Conservation (phyloP, 73 alveolate species). For the Blepharisma stoltei region DNA sequence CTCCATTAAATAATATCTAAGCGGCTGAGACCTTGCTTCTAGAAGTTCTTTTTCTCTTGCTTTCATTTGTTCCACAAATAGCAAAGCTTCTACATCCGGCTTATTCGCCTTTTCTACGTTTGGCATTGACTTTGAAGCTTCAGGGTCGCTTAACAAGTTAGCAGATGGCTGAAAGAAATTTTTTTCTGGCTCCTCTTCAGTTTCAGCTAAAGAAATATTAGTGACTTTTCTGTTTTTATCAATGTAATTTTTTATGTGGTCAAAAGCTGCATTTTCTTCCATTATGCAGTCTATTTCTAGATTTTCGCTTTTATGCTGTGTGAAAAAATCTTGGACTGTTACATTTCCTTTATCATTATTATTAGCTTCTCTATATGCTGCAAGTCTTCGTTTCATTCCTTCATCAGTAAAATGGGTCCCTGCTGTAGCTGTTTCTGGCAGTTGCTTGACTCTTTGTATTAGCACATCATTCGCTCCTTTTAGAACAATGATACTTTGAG, state of each 20-base stretch:
- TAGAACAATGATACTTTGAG: constrained; percentile 47
- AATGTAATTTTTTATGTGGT: neutral
- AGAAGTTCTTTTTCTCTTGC: constrained; percentile 82
- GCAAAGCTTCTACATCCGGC: constrained; percentile 15
- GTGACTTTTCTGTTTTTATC: constrained; percentile 37
- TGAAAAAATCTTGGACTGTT: constrained; percentile 51
- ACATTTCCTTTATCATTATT: constrained; percentile 69
- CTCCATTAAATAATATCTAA: constrained; percentile 86
- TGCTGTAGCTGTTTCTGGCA: constrained; percentile 18
- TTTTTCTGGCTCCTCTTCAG: neutral
- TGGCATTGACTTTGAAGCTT: neutral
- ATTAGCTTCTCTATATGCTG: constrained; percentile 68
- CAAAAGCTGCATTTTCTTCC: constrained; percentile 21
- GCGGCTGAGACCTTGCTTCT: constrained; percentile 82
- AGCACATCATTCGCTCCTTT: constrained; percentile 43
- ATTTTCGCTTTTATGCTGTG: constrained; percentile 51
- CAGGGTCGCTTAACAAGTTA: constrained; percentile 9
- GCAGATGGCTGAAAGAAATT: neutral
- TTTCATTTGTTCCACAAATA: constrained; percentile 67
- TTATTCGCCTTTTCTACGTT: neutral
- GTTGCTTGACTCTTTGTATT: constrained; percentile 36
- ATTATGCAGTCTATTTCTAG: constrained; percentile 49
- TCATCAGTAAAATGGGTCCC: constrained; percentile 59
- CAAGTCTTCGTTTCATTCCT: constrained; percentile 53
- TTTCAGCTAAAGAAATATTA: constrained; percentile 35